Percentiles rank a stretch among this genome's conserved stretches.
These are phyloP conservation scores for Sphaerostilbella broomeana DNA, from an alignment of 2,329 filamentous ascomycete species.

Conservation along the genomic window DNA sequence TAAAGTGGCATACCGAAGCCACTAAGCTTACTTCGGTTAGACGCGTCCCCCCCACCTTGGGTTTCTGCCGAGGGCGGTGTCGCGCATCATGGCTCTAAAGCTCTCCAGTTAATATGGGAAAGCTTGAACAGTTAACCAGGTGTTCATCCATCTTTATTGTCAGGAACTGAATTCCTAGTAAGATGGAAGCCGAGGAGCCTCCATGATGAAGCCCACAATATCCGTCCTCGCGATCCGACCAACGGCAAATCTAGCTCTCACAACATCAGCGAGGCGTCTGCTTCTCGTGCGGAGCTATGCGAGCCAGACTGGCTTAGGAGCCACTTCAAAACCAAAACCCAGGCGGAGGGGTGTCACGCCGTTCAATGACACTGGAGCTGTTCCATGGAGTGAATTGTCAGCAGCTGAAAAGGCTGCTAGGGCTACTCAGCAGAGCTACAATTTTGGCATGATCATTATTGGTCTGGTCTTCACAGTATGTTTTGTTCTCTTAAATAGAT, in stretches of 20 bases:
- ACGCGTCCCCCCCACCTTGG: slow-evolving; percentile 22
- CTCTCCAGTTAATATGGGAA: too few species aligned
- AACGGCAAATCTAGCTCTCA: slow-evolving; percentile 22
- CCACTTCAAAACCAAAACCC: slow-evolving; percentile 31
- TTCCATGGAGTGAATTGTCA: slow-evolving; percentile 75
- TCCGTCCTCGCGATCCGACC: slow-evolving; percentile 31
- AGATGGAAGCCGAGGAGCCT: slow-evolving; percentile 30
- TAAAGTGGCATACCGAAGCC: slow-evolving; percentile 37
- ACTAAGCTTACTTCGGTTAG: slow-evolving; percentile 29
- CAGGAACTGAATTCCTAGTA: slow-evolving; percentile 19
- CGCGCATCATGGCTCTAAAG: slow-evolving; percentile 7
- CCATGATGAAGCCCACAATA: slow-evolving; percentile 42
- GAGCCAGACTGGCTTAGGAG: slow-evolving; percentile 45
- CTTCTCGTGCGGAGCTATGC: slow-evolving; percentile 48
- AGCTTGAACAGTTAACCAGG: too few species aligned
- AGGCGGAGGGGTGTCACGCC: slow-evolving; percentile 69
- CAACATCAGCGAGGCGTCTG: slow-evolving; percentile 29
- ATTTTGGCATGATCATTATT: slow-evolving; percentile 69
- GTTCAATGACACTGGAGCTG: slow-evolving; percentile 76
- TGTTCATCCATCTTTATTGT: slow-evolving; percentile 1
- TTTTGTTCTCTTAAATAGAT: background rate
- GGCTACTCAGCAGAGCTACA: slow-evolving; percentile 85
- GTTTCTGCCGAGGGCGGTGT: slow-evolving; percentile 35
- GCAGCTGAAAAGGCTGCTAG: slow-evolving; percentile 71
- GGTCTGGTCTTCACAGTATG: slow-evolving; percentile 70